A percentile compares a stretch with the other conserved stretches of the same genome.
Evolutionary conservation across 306 rosid species (phyloP).

Genomic region (Canavalia gladiata): DNA sequence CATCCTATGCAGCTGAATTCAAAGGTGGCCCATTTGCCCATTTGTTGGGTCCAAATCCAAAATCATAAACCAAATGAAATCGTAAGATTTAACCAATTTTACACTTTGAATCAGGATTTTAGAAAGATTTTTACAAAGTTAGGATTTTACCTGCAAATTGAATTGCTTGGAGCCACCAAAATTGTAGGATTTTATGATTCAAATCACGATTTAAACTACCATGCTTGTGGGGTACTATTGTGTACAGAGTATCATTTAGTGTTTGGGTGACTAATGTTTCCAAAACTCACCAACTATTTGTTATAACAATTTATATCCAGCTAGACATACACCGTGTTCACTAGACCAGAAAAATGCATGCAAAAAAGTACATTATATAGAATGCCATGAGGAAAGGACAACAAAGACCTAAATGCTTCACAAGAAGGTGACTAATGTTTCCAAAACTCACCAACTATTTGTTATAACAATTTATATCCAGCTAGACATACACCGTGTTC

Average conservation of each 20-base stretch:
- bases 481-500: constrained; percentile 1
- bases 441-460: constrained; percentile 31
- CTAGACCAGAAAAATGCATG: constrained; percentile 9
- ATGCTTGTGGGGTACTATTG: background rate
- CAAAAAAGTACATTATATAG: constrained; percentile 23
- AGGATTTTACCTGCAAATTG: too few relatives aligned
- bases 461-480: constrained; percentile 35
- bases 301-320: constrained; percentile 31
- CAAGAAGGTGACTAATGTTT: constrained; percentile 23
- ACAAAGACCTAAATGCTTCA: constrained; percentile 28
- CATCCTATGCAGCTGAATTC: too few relatives aligned
- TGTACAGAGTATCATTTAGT: constrained; percentile 8
- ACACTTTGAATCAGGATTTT: too few relatives aligned
- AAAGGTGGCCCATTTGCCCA: too few relatives aligned
- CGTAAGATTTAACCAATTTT: too few relatives aligned
- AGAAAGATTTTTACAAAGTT: too few relatives aligned
- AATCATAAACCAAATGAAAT: too few relatives aligned
- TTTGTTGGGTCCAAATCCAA: too few relatives aligned
- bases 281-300: constrained; percentile 32
- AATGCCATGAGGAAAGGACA: constrained; percentile 19
- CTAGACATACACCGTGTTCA: constrained; percentile 1
- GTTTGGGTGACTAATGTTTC: constrained; percentile 31
- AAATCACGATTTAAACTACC: too few relatives aligned
- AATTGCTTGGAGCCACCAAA: too few relatives aligned
- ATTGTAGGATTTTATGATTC: too few relatives aligned